These are phyloP conservation scores for Penicillium expansum DNA, from an alignment of 2,329 filamentous ascomycete species.

Conservation along the genomic window DNA sequence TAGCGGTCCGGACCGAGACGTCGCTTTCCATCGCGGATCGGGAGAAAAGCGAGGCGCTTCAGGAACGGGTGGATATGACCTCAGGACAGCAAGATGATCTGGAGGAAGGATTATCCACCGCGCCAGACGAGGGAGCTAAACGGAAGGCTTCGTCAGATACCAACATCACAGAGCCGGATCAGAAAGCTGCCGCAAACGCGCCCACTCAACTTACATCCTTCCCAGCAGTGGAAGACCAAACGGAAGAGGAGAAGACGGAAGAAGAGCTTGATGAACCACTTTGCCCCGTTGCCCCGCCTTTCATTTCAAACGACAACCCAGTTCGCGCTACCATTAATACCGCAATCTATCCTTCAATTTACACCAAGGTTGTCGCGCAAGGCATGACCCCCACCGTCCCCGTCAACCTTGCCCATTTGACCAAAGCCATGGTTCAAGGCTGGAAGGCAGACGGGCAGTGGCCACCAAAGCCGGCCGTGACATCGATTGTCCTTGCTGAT, in stretches of 20 bases:
- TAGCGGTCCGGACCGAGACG: constrained; percentile 22
- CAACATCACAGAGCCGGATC: constrained; percentile 28
- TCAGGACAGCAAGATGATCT: constrained; percentile 15
- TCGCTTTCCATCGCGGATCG: constrained; percentile 25
- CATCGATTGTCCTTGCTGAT: constrained; percentile 32
- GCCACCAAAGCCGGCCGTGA: constrained; percentile 63
- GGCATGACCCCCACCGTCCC: constrained; percentile 79
- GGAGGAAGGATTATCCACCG: constrained; percentile 23
- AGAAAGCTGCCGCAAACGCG: constrained; percentile 40
- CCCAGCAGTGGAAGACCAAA: constrained; percentile 21
- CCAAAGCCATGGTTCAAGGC: constrained; percentile 75
- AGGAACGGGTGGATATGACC: constrained; percentile 8
- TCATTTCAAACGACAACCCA: constrained; percentile 70
- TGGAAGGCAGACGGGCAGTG: constrained; percentile 95
- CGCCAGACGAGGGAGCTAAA: constrained; percentile 22
- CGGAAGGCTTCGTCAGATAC: constrained; percentile 27
- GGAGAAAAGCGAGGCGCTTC: constrained; percentile 14
- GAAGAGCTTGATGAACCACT: constrained; percentile 54
- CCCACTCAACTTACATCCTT: constrained; percentile 31
- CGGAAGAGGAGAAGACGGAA: constrained; percentile 30
- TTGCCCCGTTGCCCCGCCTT: constrained; percentile 68
- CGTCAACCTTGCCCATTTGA: constrained; percentile 80
- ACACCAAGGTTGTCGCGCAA: constrained; percentile 82
- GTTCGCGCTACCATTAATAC: constrained; percentile 75
- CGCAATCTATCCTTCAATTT: constrained; percentile 74